Evolutionary conservation across 2,329 filamentous ascomycete genomes (phyloP).

Genomic region (Fusarium siculi): DNA sequence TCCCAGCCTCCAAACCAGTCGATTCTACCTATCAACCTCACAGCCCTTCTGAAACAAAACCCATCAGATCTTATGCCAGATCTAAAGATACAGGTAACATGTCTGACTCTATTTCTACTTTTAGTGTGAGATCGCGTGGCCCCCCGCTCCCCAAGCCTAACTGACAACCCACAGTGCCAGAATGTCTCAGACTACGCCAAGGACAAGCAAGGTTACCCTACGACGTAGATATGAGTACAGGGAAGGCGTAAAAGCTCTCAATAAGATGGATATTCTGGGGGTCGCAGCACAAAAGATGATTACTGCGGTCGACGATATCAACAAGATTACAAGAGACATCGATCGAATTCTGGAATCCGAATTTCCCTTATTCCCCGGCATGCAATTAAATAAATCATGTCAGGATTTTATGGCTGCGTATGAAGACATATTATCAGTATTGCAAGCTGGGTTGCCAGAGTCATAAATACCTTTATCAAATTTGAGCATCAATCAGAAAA

Average conservation of each 20-base stretch:
- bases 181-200: neutral
- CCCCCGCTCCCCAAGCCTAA: neutral
- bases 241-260: neutral
- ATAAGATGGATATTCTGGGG: neutral
- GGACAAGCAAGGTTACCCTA: rapidly evolving
- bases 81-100: neutral
- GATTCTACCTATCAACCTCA: neutral
- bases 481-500: neutral
- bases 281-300: neutral
- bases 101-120: neutral
- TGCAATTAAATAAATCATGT: neutral
- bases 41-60: neutral
- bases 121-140: neutral
- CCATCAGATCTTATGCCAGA: neutral
- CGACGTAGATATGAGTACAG: neutral
- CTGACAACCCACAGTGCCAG: neutral
- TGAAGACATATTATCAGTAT: neutral
- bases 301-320: neutral
- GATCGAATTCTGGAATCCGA: neutral
- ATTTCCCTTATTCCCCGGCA: neutral
- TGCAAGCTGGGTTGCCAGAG: neutral
- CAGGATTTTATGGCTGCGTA: neutral
- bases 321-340: neutral
- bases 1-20: neutral
- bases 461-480: neutral